Evolutionary conservation across 2,329 filamentous ascomycete genomes (phyloP).

Genomic region (Hypoxylon sp.): DNA sequence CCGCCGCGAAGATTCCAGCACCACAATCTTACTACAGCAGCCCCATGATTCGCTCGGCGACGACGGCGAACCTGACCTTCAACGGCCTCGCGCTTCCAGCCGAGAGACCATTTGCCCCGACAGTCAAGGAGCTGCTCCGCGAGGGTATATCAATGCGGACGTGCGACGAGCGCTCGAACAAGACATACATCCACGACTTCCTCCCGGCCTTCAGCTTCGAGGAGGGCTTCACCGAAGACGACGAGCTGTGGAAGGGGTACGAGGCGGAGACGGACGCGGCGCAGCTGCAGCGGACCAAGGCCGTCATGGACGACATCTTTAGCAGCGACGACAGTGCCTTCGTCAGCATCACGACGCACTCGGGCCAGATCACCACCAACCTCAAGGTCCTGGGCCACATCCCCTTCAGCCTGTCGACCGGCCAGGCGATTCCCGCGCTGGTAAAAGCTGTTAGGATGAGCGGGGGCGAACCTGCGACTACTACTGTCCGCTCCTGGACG

Average conservation of each 20-base stretch:
- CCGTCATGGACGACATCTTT: slow-evolving; percentile 65
- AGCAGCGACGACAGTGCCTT: slow-evolving; percentile 59
- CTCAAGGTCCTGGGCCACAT: slow-evolving; percentile 66
- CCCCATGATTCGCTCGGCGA: slow-evolving; percentile 68
- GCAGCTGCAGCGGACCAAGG: slow-evolving; percentile 58
- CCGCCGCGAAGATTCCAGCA: slow-evolving; percentile 61
- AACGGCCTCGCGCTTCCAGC: slow-evolving; percentile 59
- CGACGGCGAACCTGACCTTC: slow-evolving; percentile 70
- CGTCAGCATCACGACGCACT: slow-evolving; percentile 68
- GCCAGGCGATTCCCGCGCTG: slow-evolving; percentile 72
- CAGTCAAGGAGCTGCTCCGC: slow-evolving; percentile 70
- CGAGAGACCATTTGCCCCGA: slow-evolving; percentile 61
- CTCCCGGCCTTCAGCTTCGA: slow-evolving; percentile 67
- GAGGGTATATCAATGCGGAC: slow-evolving; percentile 74
- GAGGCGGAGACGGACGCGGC: slow-evolving; percentile 55
- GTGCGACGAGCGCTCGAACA: slow-evolving; percentile 68
- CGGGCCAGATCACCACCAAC: slow-evolving; percentile 62
- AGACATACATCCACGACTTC: slow-evolving; percentile 58
- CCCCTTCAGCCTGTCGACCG: slow-evolving; percentile 69
- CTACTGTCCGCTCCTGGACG: slow-evolving; percentile 49
- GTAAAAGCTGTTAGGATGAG: slow-evolving; percentile 62
- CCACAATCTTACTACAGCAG: slow-evolving; percentile 72
- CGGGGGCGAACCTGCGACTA: slow-evolving; percentile 37
- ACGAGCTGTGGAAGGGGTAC: slow-evolving; percentile 54
- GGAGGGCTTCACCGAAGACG: slow-evolving; percentile 65